Evolutionary conservation across 2,329 filamentous ascomycete species (phyloP).

Genomic region (Arthrobotrys musiformis): DNA sequence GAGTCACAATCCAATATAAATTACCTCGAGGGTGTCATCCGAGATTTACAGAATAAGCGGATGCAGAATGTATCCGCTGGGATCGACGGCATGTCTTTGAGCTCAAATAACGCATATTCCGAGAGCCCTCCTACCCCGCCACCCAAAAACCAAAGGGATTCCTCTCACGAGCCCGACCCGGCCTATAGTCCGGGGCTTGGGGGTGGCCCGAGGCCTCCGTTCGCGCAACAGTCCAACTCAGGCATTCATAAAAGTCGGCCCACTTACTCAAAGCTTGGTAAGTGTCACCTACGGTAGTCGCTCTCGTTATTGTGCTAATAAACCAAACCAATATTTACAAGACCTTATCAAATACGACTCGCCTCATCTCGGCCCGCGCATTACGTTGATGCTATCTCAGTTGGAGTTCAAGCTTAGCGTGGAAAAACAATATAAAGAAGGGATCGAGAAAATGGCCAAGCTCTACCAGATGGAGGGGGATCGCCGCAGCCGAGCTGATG

Average conservation of each 20-base stretch:
- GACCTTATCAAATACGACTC: slow-evolving; percentile 99
- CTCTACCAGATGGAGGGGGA: slow-evolving; percentile 97
- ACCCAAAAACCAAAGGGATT: slow-evolving; percentile 58
- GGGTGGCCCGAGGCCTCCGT: slow-evolving; percentile 72
- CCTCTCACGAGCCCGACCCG: slow-evolving; percentile 64
- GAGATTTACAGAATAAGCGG: slow-evolving; percentile 74
- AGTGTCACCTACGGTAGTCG: slow-evolving; percentile 60
- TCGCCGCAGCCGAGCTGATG: slow-evolving; percentile 92
- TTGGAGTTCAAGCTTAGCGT: slow-evolving; percentile 99
- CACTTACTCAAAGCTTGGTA: slow-evolving; percentile 97
- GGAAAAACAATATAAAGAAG: slow-evolving; percentile 98
- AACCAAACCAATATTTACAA: slow-evolving; percentile 62
- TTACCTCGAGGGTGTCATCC: slow-evolving; percentile 92
- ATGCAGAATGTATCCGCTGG: slow-evolving; percentile 78
- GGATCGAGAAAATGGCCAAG: slow-evolving; percentile 99
- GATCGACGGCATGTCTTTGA: slow-evolving; percentile 65
- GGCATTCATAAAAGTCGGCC: slow-evolving; percentile 78
- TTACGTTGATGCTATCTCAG: slow-evolving; percentile 98
- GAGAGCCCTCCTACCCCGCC: slow-evolving; percentile 57
- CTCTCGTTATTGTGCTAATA: neutral
- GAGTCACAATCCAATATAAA: slow-evolving; percentile 92
- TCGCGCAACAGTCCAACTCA: slow-evolving; percentile 75
- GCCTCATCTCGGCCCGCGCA: slow-evolving; percentile 91
- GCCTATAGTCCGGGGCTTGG: slow-evolving; percentile 82
- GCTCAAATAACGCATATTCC: slow-evolving; percentile 10